phyloP scores from a whole-genome alignment of 1,284 basidiomycete species.

The Ustilago nuda region DNA sequence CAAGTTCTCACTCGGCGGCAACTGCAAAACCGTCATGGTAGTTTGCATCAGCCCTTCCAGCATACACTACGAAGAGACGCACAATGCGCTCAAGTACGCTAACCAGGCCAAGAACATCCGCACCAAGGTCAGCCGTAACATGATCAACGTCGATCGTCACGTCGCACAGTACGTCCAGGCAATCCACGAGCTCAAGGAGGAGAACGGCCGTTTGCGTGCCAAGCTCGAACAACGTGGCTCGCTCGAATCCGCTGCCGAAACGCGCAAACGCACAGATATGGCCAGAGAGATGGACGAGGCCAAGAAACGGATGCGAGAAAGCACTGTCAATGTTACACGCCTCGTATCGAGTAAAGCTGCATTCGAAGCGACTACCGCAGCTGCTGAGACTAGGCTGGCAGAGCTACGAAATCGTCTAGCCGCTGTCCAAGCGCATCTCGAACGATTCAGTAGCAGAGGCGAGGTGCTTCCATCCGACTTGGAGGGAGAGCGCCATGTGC shows the following conservation, averaged over 20 bases:
- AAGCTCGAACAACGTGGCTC: constrained; percentile 76
- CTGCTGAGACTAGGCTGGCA: constrained; percentile 79
- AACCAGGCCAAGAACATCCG: constrained; percentile 69
- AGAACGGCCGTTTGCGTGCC: constrained; percentile 86
- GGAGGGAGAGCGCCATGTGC: constrained; percentile 78
- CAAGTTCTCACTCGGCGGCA: constrained; percentile 69
- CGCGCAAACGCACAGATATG: constrained; percentile 73
- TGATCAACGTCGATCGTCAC: constrained; percentile 68
- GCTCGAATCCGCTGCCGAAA: constrained; percentile 71
- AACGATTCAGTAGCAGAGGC: constrained; percentile 20
- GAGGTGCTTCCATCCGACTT: constrained; percentile 71
- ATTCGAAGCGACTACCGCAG: constrained; percentile 79
- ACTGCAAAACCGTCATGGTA: constrained; percentile 69
- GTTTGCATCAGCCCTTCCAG: constrained; percentile 68
- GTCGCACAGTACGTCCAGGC: constrained; percentile 77
- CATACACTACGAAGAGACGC: constrained; percentile 68
- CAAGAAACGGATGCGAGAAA: constrained; percentile 78
- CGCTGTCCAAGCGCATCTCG: constrained; percentile 73
- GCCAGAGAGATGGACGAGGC: constrained; percentile 75
- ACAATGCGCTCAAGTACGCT: constrained; percentile 69
- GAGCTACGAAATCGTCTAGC: constrained; percentile 78
- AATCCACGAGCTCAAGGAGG: constrained; percentile 85
- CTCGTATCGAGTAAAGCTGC: constrained; percentile 73
- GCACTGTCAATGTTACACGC: constrained; percentile 70
- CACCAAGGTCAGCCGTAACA: constrained; percentile 68